Evolutionary conservation across 768 basidiomycete species (phyloP), one percentile per base, ranked within the genome.

Genomic region (Suillus fuscotomentosus): DNA sequence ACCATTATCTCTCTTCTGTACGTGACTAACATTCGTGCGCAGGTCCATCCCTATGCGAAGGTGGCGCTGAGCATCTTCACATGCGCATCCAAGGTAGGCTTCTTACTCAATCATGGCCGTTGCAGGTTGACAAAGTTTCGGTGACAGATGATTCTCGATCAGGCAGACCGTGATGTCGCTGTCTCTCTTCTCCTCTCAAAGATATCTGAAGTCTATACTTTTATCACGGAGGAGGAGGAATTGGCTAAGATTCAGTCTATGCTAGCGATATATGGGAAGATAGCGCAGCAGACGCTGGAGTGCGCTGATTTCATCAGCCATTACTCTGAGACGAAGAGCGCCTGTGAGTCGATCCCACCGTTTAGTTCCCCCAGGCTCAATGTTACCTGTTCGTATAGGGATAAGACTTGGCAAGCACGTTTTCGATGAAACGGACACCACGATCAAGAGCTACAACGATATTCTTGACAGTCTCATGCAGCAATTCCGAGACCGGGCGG

Each of bases 221-320:
- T 64, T 15, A 24, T 60, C 6, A 60, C 31, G 22, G 60, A 60
- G n/a, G 24, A 38, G 1, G 27, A 65, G 15, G 34, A 14, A 1
- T 14, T 42, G 11, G 24, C 31, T 14, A 55, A 45, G 20, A 31
- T 65, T 22, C 2, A 11, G 6, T 15, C 63, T 4, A 47, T 48
- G 54, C 45, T 60, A 39, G 60, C 17, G 10, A 41, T 41, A 27
- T 50, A 53, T 10, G 24, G 27, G 14, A 27, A 51, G 6, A 39
- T 65, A 9, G 48, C 65, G 2, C 60, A 66, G n/a, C 69, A 72
- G 59, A 71, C 69, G 0, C 62, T 65, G 17, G 74, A 74, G 48
- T 73, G 72, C 39, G 70, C 68, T 0, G 70, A 73, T 62, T 75
- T 75, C 36, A 73, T 74, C 41, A 60, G 55, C 10, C 70, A 69